Percentiles rank a stretch among this genome's conserved stretches.
Evolutionary conservation across 106 monocot species (phyloP).

Genomic region (Allium fistulosum): DNA sequence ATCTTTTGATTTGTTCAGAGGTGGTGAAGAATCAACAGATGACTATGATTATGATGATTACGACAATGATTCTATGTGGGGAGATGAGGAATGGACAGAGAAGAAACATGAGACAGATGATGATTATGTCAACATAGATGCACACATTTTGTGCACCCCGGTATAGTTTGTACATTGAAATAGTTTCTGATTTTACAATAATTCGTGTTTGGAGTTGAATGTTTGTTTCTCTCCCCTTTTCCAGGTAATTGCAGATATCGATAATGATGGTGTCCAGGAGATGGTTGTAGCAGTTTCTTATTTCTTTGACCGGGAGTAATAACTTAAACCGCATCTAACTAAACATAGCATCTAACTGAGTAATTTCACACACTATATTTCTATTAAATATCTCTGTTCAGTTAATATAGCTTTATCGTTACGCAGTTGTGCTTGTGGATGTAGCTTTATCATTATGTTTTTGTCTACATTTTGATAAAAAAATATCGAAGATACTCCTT

Average conservation of each 20-base stretch:
- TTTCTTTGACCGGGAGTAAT: slow-evolving; percentile 98
- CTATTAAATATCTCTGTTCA: too few relatives aligned
- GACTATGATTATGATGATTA: slow-evolving; percentile 99
- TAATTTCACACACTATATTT: too few relatives aligned
- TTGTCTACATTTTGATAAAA: too few relatives aligned
- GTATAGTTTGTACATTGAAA: slow-evolving; percentile 35
- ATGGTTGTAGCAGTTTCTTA: slow-evolving; percentile 97
- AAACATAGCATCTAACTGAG: too few relatives aligned
- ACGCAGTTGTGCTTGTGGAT: too few relatives aligned
- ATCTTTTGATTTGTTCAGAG: slow-evolving; percentile 90
- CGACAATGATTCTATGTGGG: slow-evolving; percentile 92
- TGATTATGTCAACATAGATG: slow-evolving; percentile 86
- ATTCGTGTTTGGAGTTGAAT: too few relatives aligned
- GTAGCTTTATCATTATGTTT: too few relatives aligned
- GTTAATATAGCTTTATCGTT: too few relatives aligned
- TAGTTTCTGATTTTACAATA: too few relatives aligned
- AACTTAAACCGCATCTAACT: too few relatives aligned
- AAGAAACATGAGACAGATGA: slow-evolving; percentile 63
- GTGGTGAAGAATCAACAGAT: slow-evolving; percentile 65
- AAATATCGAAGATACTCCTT: too few relatives aligned
- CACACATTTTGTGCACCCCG: slow-evolving; percentile 94
- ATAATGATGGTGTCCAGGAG: slow-evolving; percentile 85
- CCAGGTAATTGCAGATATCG: slow-evolving; percentile 98
- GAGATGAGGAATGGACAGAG: slow-evolving; percentile 90
- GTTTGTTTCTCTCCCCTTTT: not conserved